phyloP scores from a whole-genome alignment of 108 stramenopile species.

The Craspedostauros australis region DNA sequence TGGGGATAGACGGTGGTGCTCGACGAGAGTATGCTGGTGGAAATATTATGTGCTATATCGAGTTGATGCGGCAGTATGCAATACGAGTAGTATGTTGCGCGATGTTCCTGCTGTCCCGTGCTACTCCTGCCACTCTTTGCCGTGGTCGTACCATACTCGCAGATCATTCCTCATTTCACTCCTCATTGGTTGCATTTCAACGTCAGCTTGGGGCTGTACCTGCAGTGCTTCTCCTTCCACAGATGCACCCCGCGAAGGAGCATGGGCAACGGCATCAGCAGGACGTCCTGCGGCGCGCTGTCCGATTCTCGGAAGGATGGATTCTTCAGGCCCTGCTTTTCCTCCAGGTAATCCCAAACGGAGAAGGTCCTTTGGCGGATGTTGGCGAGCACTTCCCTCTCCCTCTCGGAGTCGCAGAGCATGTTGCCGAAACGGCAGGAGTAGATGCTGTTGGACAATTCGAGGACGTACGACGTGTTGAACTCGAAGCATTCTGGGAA shows the following conservation, averaged over 20 bases:
- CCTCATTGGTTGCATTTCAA: too few species aligned
- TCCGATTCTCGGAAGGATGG: conserved; percentile 3
- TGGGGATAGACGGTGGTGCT: too few species aligned
- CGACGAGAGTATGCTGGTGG: too few species aligned
- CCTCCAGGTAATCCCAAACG: conserved; percentile 81
- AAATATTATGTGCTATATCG: too few species aligned
- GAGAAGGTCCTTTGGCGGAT: conserved; percentile 80
- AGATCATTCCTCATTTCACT: too few species aligned
- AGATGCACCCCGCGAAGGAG: conserved; percentile 70
- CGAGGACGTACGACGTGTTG: conserved; percentile 65
- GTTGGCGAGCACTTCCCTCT: conserved; percentile 72
- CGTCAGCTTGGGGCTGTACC: conserved; percentile 60
- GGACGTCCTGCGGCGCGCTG: conserved; percentile 39
- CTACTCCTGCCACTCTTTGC: too few species aligned
- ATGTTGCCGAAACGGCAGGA: conserved; percentile 92
- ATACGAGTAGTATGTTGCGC: too few species aligned
- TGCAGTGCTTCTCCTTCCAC: conserved; percentile 71
- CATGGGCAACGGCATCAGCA: conserved; percentile 76
- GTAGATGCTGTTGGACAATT: conserved; percentile 79
- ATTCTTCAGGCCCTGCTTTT: conserved; percentile 3
- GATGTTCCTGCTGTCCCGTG: too few species aligned
- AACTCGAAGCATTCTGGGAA: conserved; percentile 88
- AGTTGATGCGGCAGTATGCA: too few species aligned
- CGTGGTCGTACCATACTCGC: too few species aligned
- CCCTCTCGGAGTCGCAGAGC: conserved; percentile 86